Evolutionary conservation across 805 yeast genomes (phyloP).

Genomic region (Ogataea nitratoaversa): DNA sequence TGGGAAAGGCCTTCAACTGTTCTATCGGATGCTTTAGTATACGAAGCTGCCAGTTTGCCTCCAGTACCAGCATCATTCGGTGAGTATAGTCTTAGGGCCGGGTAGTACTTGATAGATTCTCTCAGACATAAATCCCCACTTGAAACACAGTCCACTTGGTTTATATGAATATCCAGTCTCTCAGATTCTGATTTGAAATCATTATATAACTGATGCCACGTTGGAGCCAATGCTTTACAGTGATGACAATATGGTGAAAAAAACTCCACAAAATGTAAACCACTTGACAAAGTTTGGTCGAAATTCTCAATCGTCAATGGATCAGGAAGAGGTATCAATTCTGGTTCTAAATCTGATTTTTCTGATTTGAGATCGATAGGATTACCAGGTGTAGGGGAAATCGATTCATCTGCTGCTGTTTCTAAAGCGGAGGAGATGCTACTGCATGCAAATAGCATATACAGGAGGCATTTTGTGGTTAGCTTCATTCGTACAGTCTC

Average conservation of each 20-base stretch:
- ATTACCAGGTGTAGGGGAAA: background rate
- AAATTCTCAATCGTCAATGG: conserved; percentile 48
- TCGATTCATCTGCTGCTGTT: conserved; percentile 2
- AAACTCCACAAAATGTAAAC: conserved; percentile 77
- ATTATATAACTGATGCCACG: conserved; percentile 68
- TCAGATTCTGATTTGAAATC: conserved; percentile 45
- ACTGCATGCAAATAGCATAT: background rate
- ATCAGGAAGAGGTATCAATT: conserved; percentile 38
- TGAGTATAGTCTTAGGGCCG: conserved; percentile 66
- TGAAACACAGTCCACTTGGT: conserved; percentile 81
- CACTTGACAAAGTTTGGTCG: conserved; percentile 43
- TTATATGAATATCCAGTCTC: conserved; percentile 46
- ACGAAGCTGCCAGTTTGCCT: conserved; percentile 38
- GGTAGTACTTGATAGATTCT: conserved; percentile 63
- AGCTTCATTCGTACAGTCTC: no score
- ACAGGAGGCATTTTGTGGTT: background rate
- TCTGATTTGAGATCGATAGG: background rate
- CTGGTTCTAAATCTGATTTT: conserved; percentile 3
- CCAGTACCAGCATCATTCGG: conserved; percentile 41
- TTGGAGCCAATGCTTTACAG: conserved; percentile 75
- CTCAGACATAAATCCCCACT: conserved; percentile 80
- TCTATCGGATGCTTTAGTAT: conserved; percentile 43
- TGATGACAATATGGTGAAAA: conserved; percentile 88
- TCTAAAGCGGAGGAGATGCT: background rate
- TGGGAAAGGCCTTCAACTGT: conserved; percentile 45